Percentiles rank a stretch among this genome's conserved stretches.
Evolutionary conservation across 768 basidiomycete genomes (phyloP).

Genomic region (Pisolithus sp.): DNA sequence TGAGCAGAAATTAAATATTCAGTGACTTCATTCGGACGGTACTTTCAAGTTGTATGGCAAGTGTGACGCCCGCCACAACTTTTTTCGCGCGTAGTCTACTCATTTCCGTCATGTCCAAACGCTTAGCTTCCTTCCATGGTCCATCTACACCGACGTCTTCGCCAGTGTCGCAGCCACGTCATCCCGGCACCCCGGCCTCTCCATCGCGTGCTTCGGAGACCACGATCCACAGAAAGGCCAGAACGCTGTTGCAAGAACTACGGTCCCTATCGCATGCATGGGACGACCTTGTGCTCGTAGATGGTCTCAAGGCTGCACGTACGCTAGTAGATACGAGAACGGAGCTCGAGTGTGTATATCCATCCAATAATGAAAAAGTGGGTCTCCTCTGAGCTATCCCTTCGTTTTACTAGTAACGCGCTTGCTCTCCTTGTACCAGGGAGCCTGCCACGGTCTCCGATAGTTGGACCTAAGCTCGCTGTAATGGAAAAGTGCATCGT

Average conservation of each 20-base stretch:
- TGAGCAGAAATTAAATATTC: not conserved
- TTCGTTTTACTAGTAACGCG: constrained; percentile 46
- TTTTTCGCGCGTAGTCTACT: too few species aligned
- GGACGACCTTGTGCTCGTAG: constrained; percentile 76
- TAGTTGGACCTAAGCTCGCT: constrained; percentile 61
- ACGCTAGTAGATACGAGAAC: constrained; percentile 73
- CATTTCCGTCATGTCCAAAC: constrained; percentile 35
- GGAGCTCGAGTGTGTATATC: constrained; percentile 69
- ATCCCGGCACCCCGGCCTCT: constrained; percentile 37
- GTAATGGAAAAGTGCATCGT: constrained; percentile 61
- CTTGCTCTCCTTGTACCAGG: constrained; percentile 47
- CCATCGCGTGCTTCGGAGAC: constrained; percentile 49
- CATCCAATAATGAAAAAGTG: not conserved
- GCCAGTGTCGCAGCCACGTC: constrained; percentile 44
- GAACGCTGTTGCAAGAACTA: constrained; percentile 63
- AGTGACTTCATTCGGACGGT: too few species aligned
- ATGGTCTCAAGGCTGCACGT: constrained; percentile 72
- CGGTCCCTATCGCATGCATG: constrained; percentile 59
- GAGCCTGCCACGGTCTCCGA: constrained; percentile 46
- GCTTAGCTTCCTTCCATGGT: constrained; percentile 75
- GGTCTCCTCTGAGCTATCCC: not conserved
- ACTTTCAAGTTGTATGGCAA: too few species aligned
- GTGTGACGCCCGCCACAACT: too few species aligned
- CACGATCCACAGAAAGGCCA: constrained; percentile 74
- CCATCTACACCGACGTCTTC: constrained; percentile 71